These are phyloP conservation scores for Trichoderma koningiopsis DNA, from an alignment of 2,329 filamentous ascomycete genomes.

Conservation along the genomic window DNA sequence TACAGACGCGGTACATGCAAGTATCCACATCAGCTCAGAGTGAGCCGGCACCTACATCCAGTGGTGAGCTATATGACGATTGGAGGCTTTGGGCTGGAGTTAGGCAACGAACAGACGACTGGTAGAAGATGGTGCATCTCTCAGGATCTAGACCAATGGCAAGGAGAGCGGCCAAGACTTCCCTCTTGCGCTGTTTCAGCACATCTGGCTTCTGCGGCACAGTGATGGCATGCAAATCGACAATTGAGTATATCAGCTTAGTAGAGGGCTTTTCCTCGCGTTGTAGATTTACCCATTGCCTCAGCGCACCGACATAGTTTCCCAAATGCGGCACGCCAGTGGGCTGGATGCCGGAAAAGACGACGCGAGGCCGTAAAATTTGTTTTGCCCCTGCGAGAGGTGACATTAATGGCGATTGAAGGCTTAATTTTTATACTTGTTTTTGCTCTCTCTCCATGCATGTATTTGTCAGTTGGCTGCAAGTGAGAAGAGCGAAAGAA, in stretches of 20 bases:
- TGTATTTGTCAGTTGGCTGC: not conserved
- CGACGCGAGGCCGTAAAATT: conserved; percentile 45
- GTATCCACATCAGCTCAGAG: conserved; percentile 93
- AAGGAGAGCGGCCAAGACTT: conserved; percentile 77
- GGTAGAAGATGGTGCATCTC: conserved; percentile 78
- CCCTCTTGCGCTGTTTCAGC: conserved; percentile 66
- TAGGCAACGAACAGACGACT: conserved; percentile 65
- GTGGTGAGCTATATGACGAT: not conserved
- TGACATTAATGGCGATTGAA: not conserved
- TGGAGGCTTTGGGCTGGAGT: not conserved
- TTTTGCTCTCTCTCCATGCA: not conserved
- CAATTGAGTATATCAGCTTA: conserved; percentile 79
- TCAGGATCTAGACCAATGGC: conserved; percentile 81
- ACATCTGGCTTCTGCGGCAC: conserved; percentile 64
- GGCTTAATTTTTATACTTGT: too few relatives aligned
- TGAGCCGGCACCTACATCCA: conserved; percentile 68
- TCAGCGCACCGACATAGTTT: conserved; percentile 90
- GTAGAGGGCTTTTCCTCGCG: conserved; percentile 55
- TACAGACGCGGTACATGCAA: conserved; percentile 87
- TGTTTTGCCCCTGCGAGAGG: conserved; percentile 5
- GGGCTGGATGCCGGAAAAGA: conserved; percentile 97
- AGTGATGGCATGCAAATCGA: conserved; percentile 93
- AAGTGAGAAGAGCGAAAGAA: not conserved
- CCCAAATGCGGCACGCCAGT: conserved; percentile 92
- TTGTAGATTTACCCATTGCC: conserved; percentile 83